Base-by-base conservation (phyloP, 768 basidiomycete species). In the Lactifluus volemus region DNA sequence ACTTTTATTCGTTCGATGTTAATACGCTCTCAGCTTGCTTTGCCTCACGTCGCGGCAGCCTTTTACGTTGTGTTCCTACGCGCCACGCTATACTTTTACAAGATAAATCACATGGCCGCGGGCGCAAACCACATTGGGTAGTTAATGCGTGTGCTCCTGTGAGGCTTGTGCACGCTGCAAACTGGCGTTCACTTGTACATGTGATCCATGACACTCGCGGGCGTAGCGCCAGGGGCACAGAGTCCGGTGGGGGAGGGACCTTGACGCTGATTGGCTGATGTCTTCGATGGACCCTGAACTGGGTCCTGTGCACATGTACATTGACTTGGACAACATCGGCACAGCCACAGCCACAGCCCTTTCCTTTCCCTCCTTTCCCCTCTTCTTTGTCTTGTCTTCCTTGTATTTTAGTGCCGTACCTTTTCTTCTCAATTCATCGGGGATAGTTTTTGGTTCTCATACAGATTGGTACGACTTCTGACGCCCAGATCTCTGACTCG, bases 281-380 rank as follows among this genome's bases (percentile, higher is more conserved):
- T 12, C 17, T 49, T 34, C 32, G 32, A 17, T 17, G 9, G 39
- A 38, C 48, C 50, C 50, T 7, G 30, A 19, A 12, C 48, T 50
- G 49, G 36, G 60, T 49, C 54, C 14, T 29, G 34, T 42, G 11
- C 53, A 36, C 21, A 21, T 42, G 11, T 48, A 36, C 21, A 21
- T 34, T 44, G 50, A 47, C 44, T 39, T 47, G 49, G 41, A 42
- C 59, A 39, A 30, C 55, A 51, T 49, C 11, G 34, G n/a, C 60
- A 61, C 55, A 2, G 61, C 57, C 60, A 61, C 55, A 2, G 61
- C 57, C 61, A 53, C 61, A n/a, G 8, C 36, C 45, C 30, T 38
- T 29, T 44, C 51, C 10, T 36, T n/a, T 12, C 38, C 12, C 47
- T 45, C 19, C 34, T 52, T 25, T 45, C 17, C 17, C 49, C 29